Evolutionary conservation across 2,329 filamentous ascomycete species (phyloP), one percentile per base, ranked within the genome.

Genomic region (Magnaporthiopsis incrustans): DNA sequence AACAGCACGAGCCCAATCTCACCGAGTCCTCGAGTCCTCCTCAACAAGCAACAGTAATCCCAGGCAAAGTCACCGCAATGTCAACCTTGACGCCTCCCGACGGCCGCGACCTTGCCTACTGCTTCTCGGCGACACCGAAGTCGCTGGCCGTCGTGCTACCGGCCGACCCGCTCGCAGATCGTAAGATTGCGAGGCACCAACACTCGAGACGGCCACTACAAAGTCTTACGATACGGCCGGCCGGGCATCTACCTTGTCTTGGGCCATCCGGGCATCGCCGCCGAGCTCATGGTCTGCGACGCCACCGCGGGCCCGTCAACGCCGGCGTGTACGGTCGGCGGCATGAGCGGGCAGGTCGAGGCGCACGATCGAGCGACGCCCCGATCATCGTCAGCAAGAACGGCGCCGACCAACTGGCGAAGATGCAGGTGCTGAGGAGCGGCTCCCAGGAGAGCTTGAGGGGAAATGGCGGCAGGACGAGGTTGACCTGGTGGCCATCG

Each of bases 201-300:
- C 69, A 12, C 69, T 80, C 59, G 71, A 73, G 59, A 65, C 67
- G 1, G 68, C 70, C 44, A 76, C 26, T 78, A 76, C 66, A 73
- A 73, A n/a, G 74, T 76, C 26, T 25, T 81, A 18, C 74, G 77
- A 50, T 81, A 77, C 66, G 76, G 80, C 65, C 75, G 77, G 57
- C 77, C 77, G 0, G 78, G 76, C 26, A 68, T 79, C 61, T 73
- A 73, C 64, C 80, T 79, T 66, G 71, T 72, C 1, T 71, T 72
- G 5, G 72, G 70, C 63, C 76, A 78, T 65, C 77, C 77, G 5
- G 73, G 72, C 44, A 60, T 78, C 4, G 70, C 79, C 12, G 63
- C 71, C 62, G 75, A 74, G 59, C 71, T 80, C 8, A 70, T 76
- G 32, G 69, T 77, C 35, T 78, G 75, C 69, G 76, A 78, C 65